These are phyloP conservation scores for Pestalotiopsis sp. DNA, from an alignment of 2,329 filamentous ascomycete genomes.

Conservation along the genomic window DNA sequence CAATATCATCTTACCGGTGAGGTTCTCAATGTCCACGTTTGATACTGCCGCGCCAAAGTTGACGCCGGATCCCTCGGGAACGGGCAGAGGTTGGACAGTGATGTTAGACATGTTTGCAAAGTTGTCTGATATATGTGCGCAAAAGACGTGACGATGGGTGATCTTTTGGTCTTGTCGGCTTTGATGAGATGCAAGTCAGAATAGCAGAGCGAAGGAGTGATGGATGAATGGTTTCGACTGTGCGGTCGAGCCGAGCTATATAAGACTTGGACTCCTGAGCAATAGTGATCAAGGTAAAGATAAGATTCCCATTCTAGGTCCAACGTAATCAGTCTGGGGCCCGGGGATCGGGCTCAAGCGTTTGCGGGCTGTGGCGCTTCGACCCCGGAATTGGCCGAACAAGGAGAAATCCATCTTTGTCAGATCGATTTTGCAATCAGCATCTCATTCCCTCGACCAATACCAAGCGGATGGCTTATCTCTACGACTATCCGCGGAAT, in stretches of 20 bases:
- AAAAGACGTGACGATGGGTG: background rate
- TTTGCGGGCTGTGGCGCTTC: background rate
- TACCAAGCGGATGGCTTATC: background rate
- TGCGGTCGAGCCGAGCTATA: background rate
- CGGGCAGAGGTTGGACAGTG: constrained; percentile 40
- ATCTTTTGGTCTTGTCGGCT: background rate
- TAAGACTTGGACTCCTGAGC: background rate
- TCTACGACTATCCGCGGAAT: background rate
- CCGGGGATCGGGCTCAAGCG: background rate
- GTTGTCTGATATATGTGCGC: background rate
- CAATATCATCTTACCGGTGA: constrained; percentile 56
- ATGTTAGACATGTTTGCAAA: constrained; percentile 22
- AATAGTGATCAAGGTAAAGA: background rate
- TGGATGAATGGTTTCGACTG: background rate
- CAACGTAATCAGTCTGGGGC: background rate
- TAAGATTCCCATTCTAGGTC: background rate
- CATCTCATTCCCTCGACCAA: background rate
- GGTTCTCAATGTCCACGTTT: constrained; percentile 62
- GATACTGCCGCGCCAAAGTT: constrained; percentile 65
- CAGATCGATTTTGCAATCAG: background rate
- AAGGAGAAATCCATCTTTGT: background rate
- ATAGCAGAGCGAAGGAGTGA: background rate
- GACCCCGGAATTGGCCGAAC: constrained; percentile 2
- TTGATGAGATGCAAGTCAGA: too few species aligned
- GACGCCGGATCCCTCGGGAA: constrained; percentile 41